Evolutionary conservation across 176 grass and related monocot genomes (phyloP), one percentile per base, ranked within the genome.

Genomic region (Aegilops sharonensis): DNA sequence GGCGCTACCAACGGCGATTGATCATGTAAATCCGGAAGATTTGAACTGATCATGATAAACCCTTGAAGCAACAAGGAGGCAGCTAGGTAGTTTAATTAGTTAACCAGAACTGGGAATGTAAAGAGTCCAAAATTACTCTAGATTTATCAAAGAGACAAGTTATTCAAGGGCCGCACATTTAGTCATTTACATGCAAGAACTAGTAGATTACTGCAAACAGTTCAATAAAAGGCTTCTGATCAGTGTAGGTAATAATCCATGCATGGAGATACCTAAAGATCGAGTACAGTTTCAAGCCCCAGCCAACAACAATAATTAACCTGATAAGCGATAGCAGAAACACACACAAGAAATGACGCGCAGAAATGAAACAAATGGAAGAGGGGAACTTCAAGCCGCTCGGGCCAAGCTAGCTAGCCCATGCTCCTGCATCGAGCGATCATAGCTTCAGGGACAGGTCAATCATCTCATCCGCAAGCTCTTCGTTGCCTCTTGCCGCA

Each of bases 401-500:
- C 11, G n/a, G n/a, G 39, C 39, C 23, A 29, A 50, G 64, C 64
- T 13, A 48, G 48, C 40, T 50, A 78, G 73, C 52, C 64, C 56
- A 21, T 21, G 54, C 78, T 52, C 45, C 48, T n/a, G 8, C 27
- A 56, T 80, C 3, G 12, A 67, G 23, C 4, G 50, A 78, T 93
- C 86, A 93, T 82, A 93, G 86, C 89, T 79, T 93, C 21, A 93
- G 91, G 78, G 85, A 86, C 72, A 93, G 80, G 27, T 93, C 91
- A 45, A 93, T 91, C 36, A 93, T 86, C 78, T 93, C 91, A 81
- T 85, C 82, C 0, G 62, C 73, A 9, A 18, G 67, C 40, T 80
- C 70, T 15, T 56, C 54, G 37, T 62, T 74, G 42, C 64, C 81
- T 48, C 68, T 64, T 2, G n/a, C 48, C 18, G 30, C 78, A 30